phyloP scores from a whole-genome alignment of 2,329 filamentous ascomycete genomes.

The Fusarium beomiforme region DNA sequence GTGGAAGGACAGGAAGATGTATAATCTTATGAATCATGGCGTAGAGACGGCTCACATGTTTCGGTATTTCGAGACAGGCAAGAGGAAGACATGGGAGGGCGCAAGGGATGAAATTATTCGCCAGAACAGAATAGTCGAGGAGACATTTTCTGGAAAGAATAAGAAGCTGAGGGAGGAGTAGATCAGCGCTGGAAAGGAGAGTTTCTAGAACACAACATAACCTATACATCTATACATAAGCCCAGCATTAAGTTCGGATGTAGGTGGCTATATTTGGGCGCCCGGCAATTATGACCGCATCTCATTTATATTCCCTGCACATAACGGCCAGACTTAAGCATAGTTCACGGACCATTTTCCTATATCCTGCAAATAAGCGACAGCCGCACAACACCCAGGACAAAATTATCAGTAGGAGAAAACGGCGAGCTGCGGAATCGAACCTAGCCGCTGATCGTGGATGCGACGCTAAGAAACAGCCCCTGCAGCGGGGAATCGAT shows the following conservation, averaged over 20 bases:
- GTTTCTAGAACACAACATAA: not conserved
- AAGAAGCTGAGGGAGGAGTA: constrained; percentile 6
- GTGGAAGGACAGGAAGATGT: constrained; percentile 50
- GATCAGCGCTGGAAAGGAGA: no score
- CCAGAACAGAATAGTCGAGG: constrained; percentile 13
- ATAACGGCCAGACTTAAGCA: not conserved
- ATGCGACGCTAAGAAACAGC: not conserved
- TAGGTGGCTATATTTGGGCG: not conserved
- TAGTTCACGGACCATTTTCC: not conserved
- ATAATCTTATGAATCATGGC: constrained; percentile 50
- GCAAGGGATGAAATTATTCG: constrained; percentile 44
- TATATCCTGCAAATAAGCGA: not conserved
- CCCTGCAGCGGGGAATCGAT: constrained; percentile 6
- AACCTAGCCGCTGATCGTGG: not conserved
- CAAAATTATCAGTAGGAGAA: not conserved
- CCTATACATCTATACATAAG: not conserved
- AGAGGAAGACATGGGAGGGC: constrained; percentile 51
- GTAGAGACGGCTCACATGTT: constrained; percentile 54
- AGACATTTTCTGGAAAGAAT: not conserved
- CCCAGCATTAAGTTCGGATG: not conserved
- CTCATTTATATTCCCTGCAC: not conserved
- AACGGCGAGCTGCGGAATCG: not conserved
- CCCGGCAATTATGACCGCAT: not conserved
- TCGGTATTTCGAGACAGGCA: constrained; percentile 54
- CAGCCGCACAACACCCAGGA: not conserved